Percentiles rank a stretch among this genome's conserved stretches.
These are phyloP conservation scores for Pilaira anomala DNA, from an alignment of 192 early-diverging fungal species.

Conservation along the genomic window DNA sequence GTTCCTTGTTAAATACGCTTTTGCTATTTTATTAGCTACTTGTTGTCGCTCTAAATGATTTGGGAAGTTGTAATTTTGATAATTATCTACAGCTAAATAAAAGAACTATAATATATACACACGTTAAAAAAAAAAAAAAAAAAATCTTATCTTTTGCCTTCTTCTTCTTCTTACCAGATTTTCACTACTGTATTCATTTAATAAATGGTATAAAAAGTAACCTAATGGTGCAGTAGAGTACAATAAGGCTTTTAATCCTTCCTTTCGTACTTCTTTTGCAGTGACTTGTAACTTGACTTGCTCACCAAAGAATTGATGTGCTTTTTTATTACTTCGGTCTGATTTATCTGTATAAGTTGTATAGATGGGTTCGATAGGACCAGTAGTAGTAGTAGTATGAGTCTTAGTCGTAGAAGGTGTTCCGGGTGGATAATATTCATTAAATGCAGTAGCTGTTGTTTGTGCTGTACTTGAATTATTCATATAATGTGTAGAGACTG, in stretches of 20 bases:
- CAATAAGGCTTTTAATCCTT: constrained; percentile 49
- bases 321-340: constrained; percentile 28
- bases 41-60: constrained; percentile 5
- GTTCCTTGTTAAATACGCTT: constrained; percentile 12
- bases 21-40: constrained; percentile 4
- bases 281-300: constrained; percentile 47
- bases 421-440: no score
- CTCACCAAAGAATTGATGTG: constrained; percentile 47
- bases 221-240: constrained; percentile 47
- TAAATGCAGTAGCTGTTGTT: no score
- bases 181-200: constrained; percentile 49
- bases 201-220: constrained; percentile 48
- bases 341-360: no score
- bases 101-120: no score
- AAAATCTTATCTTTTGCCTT: no score
- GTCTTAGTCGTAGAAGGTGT: no score
- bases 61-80: neutral
- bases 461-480: no score
- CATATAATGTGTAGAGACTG: no score
- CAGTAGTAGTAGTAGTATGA: no score
- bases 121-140: no score
- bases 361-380: no score
- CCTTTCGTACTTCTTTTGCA: constrained; percentile 37
- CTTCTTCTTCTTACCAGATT: constrained; percentile 40
- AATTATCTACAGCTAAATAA: constrained; percentile 16